A percentile compares a stretch with the other conserved stretches of the same genome.
These are phyloP conservation scores for Boeremia exigua DNA, from an alignment of 2,329 filamentous ascomycete genomes.

Conservation along the genomic window DNA sequence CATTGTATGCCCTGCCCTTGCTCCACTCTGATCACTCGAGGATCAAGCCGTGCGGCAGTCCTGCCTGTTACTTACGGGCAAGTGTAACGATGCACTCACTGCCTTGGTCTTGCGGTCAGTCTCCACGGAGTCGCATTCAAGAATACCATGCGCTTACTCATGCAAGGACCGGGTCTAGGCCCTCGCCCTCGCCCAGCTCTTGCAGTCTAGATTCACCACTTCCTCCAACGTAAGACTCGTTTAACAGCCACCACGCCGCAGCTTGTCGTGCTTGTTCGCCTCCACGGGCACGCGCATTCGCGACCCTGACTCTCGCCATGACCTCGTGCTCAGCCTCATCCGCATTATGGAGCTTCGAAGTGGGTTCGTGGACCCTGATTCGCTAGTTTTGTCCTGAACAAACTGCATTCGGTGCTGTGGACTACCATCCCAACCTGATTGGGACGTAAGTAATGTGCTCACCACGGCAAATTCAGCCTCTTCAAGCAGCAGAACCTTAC, in stretches of 20 bases:
- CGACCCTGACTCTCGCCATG: not conserved
- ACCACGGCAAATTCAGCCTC: too few species aligned
- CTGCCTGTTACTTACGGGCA: not conserved
- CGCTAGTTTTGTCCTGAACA: not conserved
- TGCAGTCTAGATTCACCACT: constrained; percentile 10
- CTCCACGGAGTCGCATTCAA: not conserved
- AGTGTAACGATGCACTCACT: too few species aligned
- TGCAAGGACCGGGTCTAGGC: constrained; percentile 1
- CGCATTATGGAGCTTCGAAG: not conserved
- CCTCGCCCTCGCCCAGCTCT: not conserved
- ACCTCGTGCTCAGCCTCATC: not conserved
- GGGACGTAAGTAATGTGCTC: too few species aligned
- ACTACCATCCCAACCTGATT: too few species aligned
- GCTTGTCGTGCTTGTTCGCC: not conserved
- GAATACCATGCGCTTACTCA: constrained; percentile 10
- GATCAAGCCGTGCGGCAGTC: not conserved
- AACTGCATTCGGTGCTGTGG: not conserved
- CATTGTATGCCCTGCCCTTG: not conserved
- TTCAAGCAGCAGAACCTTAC: too few species aligned
- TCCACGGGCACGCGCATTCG: not conserved
- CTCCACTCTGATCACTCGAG: not conserved
- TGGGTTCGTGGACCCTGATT: not conserved
- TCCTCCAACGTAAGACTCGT: not conserved
- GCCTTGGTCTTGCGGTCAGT: not conserved
- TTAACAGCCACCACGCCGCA: not conserved